Base-by-base conservation (phyloP, 352 stramenopile genomes). In the Phytophthora capsici region DNA sequence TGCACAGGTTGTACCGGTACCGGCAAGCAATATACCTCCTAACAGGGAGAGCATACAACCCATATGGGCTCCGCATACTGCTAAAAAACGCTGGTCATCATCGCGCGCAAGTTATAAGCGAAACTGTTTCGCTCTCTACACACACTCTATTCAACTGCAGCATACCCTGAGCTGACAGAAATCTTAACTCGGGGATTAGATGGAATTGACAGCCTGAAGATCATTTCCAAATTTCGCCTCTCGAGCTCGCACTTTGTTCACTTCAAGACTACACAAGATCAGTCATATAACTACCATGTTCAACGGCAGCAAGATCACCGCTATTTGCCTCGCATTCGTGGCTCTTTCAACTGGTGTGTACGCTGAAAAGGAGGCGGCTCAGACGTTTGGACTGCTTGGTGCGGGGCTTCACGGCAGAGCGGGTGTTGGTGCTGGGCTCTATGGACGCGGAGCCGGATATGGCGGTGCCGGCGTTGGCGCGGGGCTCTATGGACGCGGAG, bases 371-470 rank as follows among this genome's bases (percentile, higher is more conserved):
- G 60, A 68, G 51, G 51, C 45, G 10, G 45, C 59, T 4, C 44
- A 63, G 19, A 68, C 59, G 14, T 67, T 67, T 34, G 59, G 59
- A 7, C 36, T 52, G 2, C 59, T 67, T 36, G 50, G 30, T 12
- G 38, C 22, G 13, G 49, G 59, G 13, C 23, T 51, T 1, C 10
- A 51, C 19, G 57, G 37, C 1, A 44, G 54, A 16, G 54, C 43
- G 3, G 26, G 34, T 20, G 34, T 41, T 41, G 51, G 38, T 14
- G 37, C 28, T 6, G 51, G 48, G 13, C 19, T 44, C 6, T 55
- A 49, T n/a, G 51, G 37, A 26, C 32, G 12, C 13, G 43, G 43
- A 0, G 23, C 12, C 22, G 43, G 20, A 13, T 12, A 22, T 4
- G 43, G 30, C 8, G 45, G 23, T 16, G 32, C 10, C 50, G 23